phyloP scores from a whole-genome alignment of 2,329 filamentous ascomycete genomes.

The Venturia asperata region DNA sequence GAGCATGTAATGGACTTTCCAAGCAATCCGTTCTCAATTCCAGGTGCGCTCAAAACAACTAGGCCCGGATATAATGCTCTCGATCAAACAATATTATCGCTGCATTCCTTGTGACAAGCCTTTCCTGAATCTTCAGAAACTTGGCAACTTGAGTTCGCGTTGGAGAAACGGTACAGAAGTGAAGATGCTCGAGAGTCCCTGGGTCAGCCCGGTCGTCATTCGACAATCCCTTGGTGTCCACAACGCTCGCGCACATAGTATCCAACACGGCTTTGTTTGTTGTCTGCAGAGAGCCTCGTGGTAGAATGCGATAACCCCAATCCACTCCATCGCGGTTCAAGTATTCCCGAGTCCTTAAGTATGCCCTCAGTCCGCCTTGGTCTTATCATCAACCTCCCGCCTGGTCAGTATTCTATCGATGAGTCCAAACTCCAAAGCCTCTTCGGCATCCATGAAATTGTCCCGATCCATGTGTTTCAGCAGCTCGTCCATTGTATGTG shows the following conservation, averaged over 20 bases:
- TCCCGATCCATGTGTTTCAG: conserved; percentile 96
- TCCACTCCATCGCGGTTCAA: background rate
- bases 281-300: background rate
- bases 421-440: conserved; percentile 84
- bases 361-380: background rate
- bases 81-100: no score
- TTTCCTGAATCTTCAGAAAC: no score
- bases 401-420: conserved; percentile 78
- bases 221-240: background rate
- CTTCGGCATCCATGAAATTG: conserved; percentile 82
- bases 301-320: background rate
- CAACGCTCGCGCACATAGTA: background rate
- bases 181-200: background rate
- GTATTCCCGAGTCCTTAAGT: background rate
- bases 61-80: no score
- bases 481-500: conserved; percentile 71
- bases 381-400: conserved; percentile 42
- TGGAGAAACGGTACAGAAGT: background rate
- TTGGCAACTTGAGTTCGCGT: no score
- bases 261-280: background rate
- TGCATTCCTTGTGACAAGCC: no score
- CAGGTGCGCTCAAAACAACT: no score
- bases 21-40: no score
- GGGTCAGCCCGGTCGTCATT: background rate
- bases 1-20: no score